These are phyloP conservation scores for Canariomyces notabilis DNA, from an alignment of 2,329 filamentous ascomycete genomes.

Conservation along the genomic window DNA sequence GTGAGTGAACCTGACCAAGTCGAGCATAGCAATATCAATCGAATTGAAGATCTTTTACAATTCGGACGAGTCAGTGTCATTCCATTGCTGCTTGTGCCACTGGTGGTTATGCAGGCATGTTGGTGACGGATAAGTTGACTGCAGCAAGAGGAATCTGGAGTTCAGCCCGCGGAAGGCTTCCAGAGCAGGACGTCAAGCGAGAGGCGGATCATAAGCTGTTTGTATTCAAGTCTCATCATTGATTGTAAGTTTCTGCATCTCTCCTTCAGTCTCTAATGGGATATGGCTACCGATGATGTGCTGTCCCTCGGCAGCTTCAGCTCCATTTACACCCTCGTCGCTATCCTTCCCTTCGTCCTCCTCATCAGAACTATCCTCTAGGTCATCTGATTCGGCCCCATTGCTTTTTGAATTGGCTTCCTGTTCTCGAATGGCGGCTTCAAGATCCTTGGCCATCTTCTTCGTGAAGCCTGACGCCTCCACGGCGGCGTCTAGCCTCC, in stretches of 20 bases:
- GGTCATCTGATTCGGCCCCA: constrained; percentile 32
- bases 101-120: too few species aligned
- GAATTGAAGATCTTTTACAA: constrained; percentile 16
- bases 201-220: not conserved
- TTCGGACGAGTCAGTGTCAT: too few species aligned
- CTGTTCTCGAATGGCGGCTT: constrained; percentile 81
- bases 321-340: constrained; percentile 11
- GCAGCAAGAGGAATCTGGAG: not conserved
- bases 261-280: constrained; percentile 7
- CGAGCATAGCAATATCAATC: constrained; percentile 14
- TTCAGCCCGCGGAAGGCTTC: not conserved
- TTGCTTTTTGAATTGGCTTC: constrained; percentile 40
- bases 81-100: not conserved
- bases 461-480: constrained; percentile 93
- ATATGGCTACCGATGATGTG: not conserved
- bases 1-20: constrained; percentile 16
- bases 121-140: not conserved
- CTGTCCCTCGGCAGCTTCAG: not conserved
- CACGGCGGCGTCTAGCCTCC: constrained; percentile 77
- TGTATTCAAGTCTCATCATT: constrained; percentile 18
- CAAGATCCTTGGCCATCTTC: constrained; percentile 94
- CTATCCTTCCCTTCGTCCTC: constrained; percentile 27
- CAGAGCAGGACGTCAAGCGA: not conserved
- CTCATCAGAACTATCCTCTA: constrained; percentile 28
- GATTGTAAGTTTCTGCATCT: constrained; percentile 19